Conservation (phyloP, 2,329 filamentous ascomycete genomes). For the Scortechinia acanthostroma region DNA sequence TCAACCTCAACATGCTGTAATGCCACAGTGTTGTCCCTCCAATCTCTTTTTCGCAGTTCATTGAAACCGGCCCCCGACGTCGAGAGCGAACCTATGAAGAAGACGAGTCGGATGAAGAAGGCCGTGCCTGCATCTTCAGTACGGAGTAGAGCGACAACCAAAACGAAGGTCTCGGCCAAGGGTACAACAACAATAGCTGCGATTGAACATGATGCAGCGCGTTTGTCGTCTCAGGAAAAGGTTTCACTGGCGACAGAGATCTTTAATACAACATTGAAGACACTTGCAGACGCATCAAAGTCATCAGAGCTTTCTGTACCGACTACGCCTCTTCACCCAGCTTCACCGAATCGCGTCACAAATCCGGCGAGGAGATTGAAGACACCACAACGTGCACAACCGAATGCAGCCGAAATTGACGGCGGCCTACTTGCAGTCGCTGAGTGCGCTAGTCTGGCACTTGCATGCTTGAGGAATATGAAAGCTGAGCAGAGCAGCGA, state of each 20-base stretch:
- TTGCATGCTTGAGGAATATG: background rate
- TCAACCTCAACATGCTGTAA: slow-evolving; percentile 25
- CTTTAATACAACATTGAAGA: slow-evolving; percentile 32
- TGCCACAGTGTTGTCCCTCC: slow-evolving; percentile 25
- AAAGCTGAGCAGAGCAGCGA: background rate
- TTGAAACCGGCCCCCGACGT: slow-evolving; percentile 11
- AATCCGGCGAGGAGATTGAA: background rate
- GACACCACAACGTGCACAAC: background rate
- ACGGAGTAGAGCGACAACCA: background rate
- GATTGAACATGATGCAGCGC: slow-evolving; percentile 13
- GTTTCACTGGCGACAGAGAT: slow-evolving; percentile 31
- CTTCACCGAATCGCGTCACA: background rate
- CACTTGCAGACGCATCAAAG: slow-evolving; percentile 26
- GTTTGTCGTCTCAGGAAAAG: slow-evolving; percentile 23
- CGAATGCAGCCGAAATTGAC: background rate
- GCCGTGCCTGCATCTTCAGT: slow-evolving; percentile 2
- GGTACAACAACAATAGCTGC: slow-evolving; percentile 12
- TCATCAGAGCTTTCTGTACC: slow-evolving; percentile 1
- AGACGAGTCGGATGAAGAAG: slow-evolving; percentile 6
- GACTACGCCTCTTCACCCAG: background rate
- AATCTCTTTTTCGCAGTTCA: slow-evolving; percentile 22
- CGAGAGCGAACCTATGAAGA: too few relatives aligned
- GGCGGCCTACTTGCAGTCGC: background rate
- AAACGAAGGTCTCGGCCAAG: slow-evolving; percentile 4
- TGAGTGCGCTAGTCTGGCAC: background rate